phyloP scores from a whole-genome alignment of 1,284 basidiomycete species.

The Amylostereum areolatum region DNA sequence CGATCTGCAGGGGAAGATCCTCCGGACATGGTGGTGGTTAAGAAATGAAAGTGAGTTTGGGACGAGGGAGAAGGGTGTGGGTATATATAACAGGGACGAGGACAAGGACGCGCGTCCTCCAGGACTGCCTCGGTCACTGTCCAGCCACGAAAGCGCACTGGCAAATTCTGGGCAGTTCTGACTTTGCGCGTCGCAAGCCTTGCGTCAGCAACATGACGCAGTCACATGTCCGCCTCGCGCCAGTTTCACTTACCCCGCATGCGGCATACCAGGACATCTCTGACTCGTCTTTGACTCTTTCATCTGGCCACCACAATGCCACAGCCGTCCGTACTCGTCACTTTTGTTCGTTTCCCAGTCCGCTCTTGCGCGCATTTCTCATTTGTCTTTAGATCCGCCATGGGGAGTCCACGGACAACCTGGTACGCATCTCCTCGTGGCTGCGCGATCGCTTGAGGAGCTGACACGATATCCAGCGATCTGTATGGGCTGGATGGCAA shows the following conservation, averaged over 20 bases:
- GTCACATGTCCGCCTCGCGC: no score
- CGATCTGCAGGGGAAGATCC: constrained; percentile 27
- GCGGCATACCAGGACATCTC: no score
- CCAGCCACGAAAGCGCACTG: no score
- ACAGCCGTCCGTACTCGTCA: background rate
- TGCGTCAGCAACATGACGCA: no score
- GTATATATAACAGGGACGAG: constrained; percentile 5
- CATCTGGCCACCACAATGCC: background rate
- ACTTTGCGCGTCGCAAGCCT: no score
- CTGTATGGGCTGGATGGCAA: constrained; percentile 78
- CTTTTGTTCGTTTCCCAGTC: background rate
- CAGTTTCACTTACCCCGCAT: no score
- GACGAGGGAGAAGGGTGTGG: background rate
- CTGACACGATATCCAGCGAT: constrained; percentile 26
- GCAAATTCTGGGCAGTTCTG: no score
- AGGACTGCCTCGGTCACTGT: constrained; percentile 2
- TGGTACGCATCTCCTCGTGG: constrained; percentile 30
- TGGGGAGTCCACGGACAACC: constrained; percentile 72
- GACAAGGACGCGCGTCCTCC: constrained; percentile 13
- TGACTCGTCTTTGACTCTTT: no score
- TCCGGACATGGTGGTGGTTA: constrained; percentile 22
- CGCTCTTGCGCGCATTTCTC: background rate
- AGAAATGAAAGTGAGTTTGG: constrained; percentile 1
- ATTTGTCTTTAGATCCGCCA: constrained; percentile 54
- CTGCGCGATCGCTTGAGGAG: constrained; percentile 1